Conservation (phyloP, 2,329 filamentous ascomycete genomes). For the Alternaria alternata region DNA sequence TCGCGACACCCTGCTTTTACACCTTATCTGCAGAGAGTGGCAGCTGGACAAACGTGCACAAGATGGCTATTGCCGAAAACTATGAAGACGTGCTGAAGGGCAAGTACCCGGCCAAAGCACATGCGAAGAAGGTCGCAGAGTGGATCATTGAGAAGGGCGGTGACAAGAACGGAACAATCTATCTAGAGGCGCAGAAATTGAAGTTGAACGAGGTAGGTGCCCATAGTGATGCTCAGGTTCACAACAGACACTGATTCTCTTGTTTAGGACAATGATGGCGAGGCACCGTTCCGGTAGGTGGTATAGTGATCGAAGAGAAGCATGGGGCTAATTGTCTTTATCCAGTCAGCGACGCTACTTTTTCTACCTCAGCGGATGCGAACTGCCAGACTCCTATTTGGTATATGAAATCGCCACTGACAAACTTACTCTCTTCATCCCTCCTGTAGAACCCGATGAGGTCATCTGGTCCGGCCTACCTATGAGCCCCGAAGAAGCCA, state of each 20-base stretch:
- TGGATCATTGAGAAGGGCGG: slow-evolving; percentile 74
- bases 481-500: slow-evolving; percentile 76
- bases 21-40: slow-evolving; percentile 10
- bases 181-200: slow-evolving; percentile 85
- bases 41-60: slow-evolving; percentile 23
- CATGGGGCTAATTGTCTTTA: background rate
- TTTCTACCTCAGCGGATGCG: slow-evolving; percentile 91
- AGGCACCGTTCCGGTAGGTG: slow-evolving; percentile 76
- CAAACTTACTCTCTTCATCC: slow-evolving; percentile 87
- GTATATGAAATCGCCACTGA: slow-evolving; percentile 79
- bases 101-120: slow-evolving; percentile 84
- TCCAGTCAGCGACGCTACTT: slow-evolving; percentile 86
- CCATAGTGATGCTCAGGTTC: background rate
- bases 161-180: slow-evolving; percentile 75
- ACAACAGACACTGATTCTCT: slow-evolving; percentile 13
- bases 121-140: slow-evolving; percentile 83
- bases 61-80: slow-evolving; percentile 43
- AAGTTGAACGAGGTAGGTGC: slow-evolving; percentile 71
- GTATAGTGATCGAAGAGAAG: background rate
- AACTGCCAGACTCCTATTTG: slow-evolving; percentile 79
- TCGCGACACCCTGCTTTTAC: slow-evolving; percentile 10
- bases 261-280: slow-evolving; percentile 77
- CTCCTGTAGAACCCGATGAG: slow-evolving; percentile 83
- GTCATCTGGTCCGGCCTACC: slow-evolving; percentile 96
- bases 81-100: slow-evolving; percentile 57